Base-by-base conservation (phyloP, 2,329 filamentous ascomycete species). In the Phaeophleospora eucalypticola region DNA sequence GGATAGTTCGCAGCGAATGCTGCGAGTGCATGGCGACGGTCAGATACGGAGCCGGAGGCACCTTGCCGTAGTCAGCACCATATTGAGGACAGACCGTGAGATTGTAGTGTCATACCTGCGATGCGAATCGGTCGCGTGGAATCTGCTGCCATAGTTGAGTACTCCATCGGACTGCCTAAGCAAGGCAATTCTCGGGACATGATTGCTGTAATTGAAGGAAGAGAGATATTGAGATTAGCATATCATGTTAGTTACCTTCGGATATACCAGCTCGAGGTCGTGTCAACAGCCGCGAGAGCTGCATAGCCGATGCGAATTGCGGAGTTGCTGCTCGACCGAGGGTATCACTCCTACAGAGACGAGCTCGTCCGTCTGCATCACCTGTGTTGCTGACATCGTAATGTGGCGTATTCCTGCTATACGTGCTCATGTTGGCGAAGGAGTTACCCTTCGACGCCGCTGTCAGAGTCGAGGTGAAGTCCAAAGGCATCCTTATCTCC, bases 11-110 rank as follows among this genome's bases (percentile, higher is more conserved):
- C 51, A 3, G 61, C 61, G 12, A 65, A 49, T n/a, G 54, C 53
- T 7, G 59, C 53, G 48, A 71, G 66, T 19, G 67, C 67, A 52
- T 61, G 56, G 4, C 65, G 62, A 4, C 68, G 62, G 44, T 71
- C 68, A 17, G 65, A 67, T 29, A 66, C 69, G 10, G 68, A 65
- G 45, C 68, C 68, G 2, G 68, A 69, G 45, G 62, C 53, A 21
- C 53, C 53, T 56, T 17, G n/a, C 18, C 14, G n/a, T 21, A 16
- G 32, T 49, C 19, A 54, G 46, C 33, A 29, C 7, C 10, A 8
- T 9, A 4, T 44, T 32, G 6, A 12, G 24, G 12, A 29, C 12
- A 7, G 24, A 12, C 7, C 24, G 12, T 12, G 24, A 29, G 12
- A 12, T 7, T 29, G 24, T n/a, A n/a, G n/a, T n/a, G n/a, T n/a